Evolutionary conservation across 2,329 filamentous ascomycete genomes (phyloP).

Genomic region (Exophiala spinifera): DNA sequence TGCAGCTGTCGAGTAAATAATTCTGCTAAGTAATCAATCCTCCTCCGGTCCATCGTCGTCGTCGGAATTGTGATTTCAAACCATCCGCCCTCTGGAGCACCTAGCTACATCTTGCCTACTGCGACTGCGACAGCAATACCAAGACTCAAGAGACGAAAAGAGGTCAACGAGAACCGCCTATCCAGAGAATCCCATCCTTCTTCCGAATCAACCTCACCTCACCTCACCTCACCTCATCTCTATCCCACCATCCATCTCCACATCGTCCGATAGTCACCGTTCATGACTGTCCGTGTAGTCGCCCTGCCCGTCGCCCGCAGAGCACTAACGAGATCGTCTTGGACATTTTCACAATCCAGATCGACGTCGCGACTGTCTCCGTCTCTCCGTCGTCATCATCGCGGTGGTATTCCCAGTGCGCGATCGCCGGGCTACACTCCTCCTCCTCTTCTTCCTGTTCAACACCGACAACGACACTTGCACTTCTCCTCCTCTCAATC

Average conservation of each 20-base stretch:
- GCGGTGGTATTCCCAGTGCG: no score
- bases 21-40: background rate
- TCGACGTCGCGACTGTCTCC: background rate
- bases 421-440: no score
- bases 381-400: no score
- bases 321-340: conserved; percentile 2
- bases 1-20: background rate
- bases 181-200: no score
- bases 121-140: background rate
- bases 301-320: conserved; percentile 10
- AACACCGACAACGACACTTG: no score
- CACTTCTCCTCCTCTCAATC: no score
- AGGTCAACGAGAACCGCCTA: background rate
- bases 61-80: conserved; percentile 3
- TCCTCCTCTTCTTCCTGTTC: no score
- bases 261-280: conserved; percentile 1
- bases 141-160: background rate
- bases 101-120: background rate
- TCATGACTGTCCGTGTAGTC: conserved; percentile 14
- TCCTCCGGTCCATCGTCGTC: background rate
- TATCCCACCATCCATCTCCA: background rate
- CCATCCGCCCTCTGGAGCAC: background rate
- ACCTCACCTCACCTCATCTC: no score
- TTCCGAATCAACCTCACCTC: no score
- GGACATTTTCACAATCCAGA: conserved; percentile 19